Percentiles rank a stretch among this genome's conserved stretches.
phyloP scores from a whole-genome alignment of 1,139 yeast genomes.

The Maudiozyma humilis region DNA sequence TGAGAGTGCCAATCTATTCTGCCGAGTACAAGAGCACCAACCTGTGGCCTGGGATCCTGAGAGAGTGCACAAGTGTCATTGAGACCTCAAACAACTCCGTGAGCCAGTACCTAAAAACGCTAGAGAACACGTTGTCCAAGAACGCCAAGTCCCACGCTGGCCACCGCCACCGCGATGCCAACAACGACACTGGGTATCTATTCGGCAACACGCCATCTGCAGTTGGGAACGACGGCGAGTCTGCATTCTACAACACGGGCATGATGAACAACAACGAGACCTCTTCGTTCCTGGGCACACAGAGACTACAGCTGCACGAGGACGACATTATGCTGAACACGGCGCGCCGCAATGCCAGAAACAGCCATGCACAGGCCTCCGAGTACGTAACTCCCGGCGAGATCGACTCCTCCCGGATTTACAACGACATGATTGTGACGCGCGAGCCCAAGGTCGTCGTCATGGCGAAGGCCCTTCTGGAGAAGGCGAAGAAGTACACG shows the following conservation, averaged over 20 bases:
- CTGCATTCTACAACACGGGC: too few species aligned
- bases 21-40: constrained; percentile 38
- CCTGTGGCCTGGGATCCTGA: constrained; percentile 51
- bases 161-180: neutral
- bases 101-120: constrained; percentile 19
- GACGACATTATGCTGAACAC: constrained; percentile 18
- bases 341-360: constrained; percentile 6
- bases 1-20: constrained; percentile 48
- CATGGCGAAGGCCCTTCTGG: constrained; percentile 13
- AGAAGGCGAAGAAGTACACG: constrained; percentile 10
- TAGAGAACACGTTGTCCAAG: constrained; percentile 16
- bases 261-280: too few species aligned
- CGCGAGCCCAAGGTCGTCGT: constrained; percentile 21
- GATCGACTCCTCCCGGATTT: constrained; percentile 8
- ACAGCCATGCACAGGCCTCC: neutral
- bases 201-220: constrained; percentile 22
- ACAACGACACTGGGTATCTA: constrained; percentile 5
- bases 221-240: too few species aligned
- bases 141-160: neutral
- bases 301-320: constrained; percentile 20
- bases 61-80: constrained; percentile 52
- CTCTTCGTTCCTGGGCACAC: constrained; percentile 7
- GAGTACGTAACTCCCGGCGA: neutral
- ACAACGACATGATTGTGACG: constrained; percentile 25
- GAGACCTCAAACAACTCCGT: constrained; percentile 27